Percentiles rank a stretch among this genome's conserved stretches.
Conservation (phyloP, 768 basidiomycete species). For the Cystoderma amianthinum region DNA sequence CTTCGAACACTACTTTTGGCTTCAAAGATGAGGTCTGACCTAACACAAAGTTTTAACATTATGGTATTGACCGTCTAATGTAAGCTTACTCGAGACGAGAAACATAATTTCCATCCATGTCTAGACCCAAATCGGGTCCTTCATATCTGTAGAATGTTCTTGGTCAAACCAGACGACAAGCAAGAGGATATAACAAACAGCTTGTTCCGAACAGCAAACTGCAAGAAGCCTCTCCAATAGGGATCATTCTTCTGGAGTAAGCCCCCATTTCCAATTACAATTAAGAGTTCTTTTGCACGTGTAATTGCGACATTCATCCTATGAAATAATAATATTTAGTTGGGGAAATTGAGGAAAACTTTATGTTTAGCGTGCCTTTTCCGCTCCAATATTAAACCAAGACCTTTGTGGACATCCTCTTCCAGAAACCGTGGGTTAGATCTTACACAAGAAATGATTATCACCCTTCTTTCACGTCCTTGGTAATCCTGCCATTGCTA, state of each 20-base stretch:
- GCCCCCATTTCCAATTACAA: slow-evolving; percentile 38
- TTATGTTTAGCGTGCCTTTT: slow-evolving; percentile 31
- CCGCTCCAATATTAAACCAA: slow-evolving; percentile 37
- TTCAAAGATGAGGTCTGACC: not conserved
- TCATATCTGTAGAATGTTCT: slow-evolving; percentile 26
- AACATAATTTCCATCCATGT: slow-evolving; percentile 40
- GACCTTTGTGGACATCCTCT: slow-evolving; percentile 38
- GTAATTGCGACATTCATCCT: slow-evolving; percentile 53
- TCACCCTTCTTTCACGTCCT: slow-evolving; percentile 41
- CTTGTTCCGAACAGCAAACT: slow-evolving; percentile 38
- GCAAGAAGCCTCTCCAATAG: slow-evolving; percentile 44
- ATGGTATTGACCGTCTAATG: no score
- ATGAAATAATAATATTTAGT: no score
- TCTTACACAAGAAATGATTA: slow-evolving; percentile 46
- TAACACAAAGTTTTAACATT: not conserved
- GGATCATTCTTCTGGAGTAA: slow-evolving; percentile 33
- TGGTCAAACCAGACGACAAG: not conserved
- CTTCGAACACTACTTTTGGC: not conserved
- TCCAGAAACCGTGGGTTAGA: slow-evolving; percentile 36
- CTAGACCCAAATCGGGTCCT: slow-evolving; percentile 34
- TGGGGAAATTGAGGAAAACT: no score
- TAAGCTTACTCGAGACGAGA: slow-evolving; percentile 38
- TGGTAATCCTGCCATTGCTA: slow-evolving; percentile 33
- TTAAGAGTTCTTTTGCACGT: slow-evolving; percentile 44
- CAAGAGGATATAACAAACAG: slow-evolving; percentile 21